Evolutionary conservation across 768 basidiomycete species (phyloP).

Genomic region (Amanita subjunquillea): DNA sequence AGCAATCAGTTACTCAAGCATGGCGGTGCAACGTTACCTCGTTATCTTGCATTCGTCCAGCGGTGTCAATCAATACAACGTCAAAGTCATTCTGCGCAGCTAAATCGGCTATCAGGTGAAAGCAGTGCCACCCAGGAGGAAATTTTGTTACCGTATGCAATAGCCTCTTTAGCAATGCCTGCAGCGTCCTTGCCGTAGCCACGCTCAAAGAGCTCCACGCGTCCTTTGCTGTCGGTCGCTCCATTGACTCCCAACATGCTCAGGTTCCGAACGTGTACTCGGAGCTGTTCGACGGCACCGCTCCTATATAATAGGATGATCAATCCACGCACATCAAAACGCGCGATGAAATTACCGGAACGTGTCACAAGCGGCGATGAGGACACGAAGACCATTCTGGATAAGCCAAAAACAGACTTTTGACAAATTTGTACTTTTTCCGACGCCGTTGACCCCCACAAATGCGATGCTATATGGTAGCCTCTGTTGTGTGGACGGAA

Average conservation of each 20-base stretch:
- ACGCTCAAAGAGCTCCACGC: conserved; percentile 89
- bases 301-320: conserved; percentile 37
- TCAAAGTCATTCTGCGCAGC: conserved; percentile 68
- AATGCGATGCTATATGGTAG: conserved; percentile 91
- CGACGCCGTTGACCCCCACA: conserved; percentile 97
- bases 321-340: not conserved
- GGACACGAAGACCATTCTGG: conserved; percentile 85
- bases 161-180: conserved; percentile 93
- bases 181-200: conserved; percentile 99
- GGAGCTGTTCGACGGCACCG: conserved; percentile 95
- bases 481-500: conserved; percentile 67
- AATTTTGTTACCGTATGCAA: conserved; percentile 56
- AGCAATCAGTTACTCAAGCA: not conserved
- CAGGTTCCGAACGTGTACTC: conserved; percentile 93
- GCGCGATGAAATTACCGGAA: conserved; percentile 42
- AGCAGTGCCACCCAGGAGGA: not conserved
- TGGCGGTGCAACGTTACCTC: conserved; percentile 43
- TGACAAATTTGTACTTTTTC: conserved; percentile 94
- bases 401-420: conserved; percentile 99
- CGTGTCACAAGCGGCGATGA: conserved; percentile 98
- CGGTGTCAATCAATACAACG: conserved; percentile 95
- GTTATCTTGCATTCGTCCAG: conserved; percentile 99
- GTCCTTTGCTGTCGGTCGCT: conserved; percentile 55
- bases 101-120: not conserved
- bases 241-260: conserved; percentile 72